These are phyloP conservation scores for Zasmidium cellare DNA, from an alignment of 2,329 filamentous ascomycete genomes.

Conservation along the genomic window DNA sequence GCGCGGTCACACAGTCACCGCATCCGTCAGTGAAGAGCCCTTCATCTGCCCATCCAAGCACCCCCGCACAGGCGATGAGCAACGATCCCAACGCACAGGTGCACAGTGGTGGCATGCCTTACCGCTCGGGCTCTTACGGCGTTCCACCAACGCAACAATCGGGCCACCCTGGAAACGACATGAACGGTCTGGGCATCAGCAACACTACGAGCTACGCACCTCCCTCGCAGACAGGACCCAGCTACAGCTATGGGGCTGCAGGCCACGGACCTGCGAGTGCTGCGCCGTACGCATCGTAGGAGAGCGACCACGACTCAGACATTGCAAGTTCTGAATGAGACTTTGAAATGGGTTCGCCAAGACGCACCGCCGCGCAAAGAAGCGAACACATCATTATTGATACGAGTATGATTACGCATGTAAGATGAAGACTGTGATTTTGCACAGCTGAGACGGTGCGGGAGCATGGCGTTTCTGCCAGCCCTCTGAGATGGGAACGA, in stretches of 20 bases:
- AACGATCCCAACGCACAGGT: constrained; percentile 19
- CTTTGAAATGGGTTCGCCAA: background rate
- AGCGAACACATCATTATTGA: background rate
- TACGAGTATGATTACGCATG: background rate
- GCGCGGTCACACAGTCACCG: constrained; percentile 31
- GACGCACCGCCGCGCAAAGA: background rate
- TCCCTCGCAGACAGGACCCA: constrained; percentile 24
- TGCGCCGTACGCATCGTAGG: constrained; percentile 20
- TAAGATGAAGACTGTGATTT: background rate
- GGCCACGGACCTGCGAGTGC: constrained; percentile 17
- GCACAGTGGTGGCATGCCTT: constrained; percentile 25
- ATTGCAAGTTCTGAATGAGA: too few species aligned
- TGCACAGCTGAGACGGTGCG: background rate
- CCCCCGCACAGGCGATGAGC: constrained; percentile 5
- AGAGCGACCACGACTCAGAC: background rate
- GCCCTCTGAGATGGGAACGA: background rate
- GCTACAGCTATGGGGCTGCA: constrained; percentile 24
- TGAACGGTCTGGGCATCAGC: constrained; percentile 33
- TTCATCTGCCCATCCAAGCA: constrained; percentile 20
- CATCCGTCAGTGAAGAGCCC: constrained; percentile 31
- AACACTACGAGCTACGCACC: constrained; percentile 26
- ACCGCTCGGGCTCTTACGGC: constrained; percentile 21
- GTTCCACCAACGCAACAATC: constrained; percentile 26
- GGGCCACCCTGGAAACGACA: constrained; percentile 24
- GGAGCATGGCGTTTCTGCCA: background rate